A percentile compares a stretch with the other conserved stretches of the same genome.
Evolutionary conservation across 352 stramenopile genomes (phyloP).

Genomic region (Pythium dissimile): DNA sequence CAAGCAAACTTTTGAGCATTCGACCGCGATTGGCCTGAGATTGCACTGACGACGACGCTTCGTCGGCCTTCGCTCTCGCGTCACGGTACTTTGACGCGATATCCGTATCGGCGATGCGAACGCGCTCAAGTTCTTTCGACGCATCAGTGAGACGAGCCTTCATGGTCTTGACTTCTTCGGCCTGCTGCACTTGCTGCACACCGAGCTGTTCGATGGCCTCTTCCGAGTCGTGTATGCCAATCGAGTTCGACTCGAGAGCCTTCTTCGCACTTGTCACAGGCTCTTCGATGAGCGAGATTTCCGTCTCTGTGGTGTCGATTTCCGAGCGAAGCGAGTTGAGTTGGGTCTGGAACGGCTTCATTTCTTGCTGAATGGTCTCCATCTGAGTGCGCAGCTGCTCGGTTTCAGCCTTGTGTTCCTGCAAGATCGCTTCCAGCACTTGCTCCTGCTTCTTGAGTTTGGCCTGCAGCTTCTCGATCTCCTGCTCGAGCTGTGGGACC

Average conservation of each 20-base stretch:
- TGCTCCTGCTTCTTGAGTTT: constrained; percentile 84
- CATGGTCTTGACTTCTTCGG: constrained; percentile 58
- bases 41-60: constrained; percentile 59
- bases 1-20: constrained; percentile 89
- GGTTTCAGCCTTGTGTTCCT: constrained; percentile 77
- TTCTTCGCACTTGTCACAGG: constrained; percentile 76
- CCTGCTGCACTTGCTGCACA: constrained; percentile 58
- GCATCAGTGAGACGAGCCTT: constrained; percentile 73
- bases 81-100: constrained; percentile 58
- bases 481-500: constrained; percentile 86
- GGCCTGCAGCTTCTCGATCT: constrained; percentile 63
- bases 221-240: constrained; percentile 52
- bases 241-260: constrained; percentile 62
- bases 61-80: constrained; percentile 74
- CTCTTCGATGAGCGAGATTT: constrained; percentile 77
- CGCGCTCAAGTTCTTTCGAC: constrained; percentile 72
- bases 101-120: constrained; percentile 44
- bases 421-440: constrained; percentile 83
- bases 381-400: constrained; percentile 66
- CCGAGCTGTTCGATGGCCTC: constrained; percentile 53
- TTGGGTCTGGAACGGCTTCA: constrained; percentile 67
- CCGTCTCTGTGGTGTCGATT: constrained; percentile 78
- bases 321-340: constrained; percentile 70
- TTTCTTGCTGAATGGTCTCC: constrained; percentile 75
- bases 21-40: constrained; percentile 68